Evolutionary conservation across 2,329 filamentous ascomycete genomes (phyloP), one percentile per base, ranked within the genome.

Genomic region (Aureobasidium lini): DNA sequence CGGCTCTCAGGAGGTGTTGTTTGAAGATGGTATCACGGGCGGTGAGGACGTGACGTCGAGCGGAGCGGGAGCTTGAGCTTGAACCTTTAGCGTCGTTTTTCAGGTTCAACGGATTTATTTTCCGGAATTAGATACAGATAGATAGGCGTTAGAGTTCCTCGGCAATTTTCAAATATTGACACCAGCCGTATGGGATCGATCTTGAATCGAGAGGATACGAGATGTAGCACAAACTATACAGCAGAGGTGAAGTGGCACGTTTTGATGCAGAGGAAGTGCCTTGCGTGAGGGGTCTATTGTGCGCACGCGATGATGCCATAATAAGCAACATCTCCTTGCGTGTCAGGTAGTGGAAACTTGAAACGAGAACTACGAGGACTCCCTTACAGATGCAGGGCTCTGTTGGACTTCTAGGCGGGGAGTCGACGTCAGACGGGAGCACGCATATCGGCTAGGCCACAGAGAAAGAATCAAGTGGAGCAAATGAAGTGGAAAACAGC

Each of bases 1-100:
- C 50, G 50, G 37, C 50, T 53, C 23, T 54, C 50, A 54, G 50
- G 50, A 54, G 50, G 50, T 54, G 37, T 43, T 54, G 50, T 54
- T 32, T 54, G 39, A 8, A 34, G 37, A 43, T 54, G 39, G 15
- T 34, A 11, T 15, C 50, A 43, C 34, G 34, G 39, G 50, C 50
- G 50, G 50, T 54, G 52, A 56, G 40, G 29, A 44, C 46, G 52
- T 56, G 52, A 56, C 52, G 52, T 56, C 52, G 52, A 40, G 29
- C 31, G 37, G 16, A 29, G 18, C 52, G 31, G 52, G 8, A 56
- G 52, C 52, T 34, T 44, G 40, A 37, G 32, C 28, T 34, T 44
- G 40, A 37, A 40, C 28, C 52, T 42, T 28, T 46, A 56, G 52
- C 52, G 52, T 18, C 32, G 15, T 44, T 54, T 40, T 54, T 9